Evolutionary conservation across 169 alveolate genomes (phyloP), one percentile per base, ranked within the genome.

Genomic region (Theileria orientalis): DNA sequence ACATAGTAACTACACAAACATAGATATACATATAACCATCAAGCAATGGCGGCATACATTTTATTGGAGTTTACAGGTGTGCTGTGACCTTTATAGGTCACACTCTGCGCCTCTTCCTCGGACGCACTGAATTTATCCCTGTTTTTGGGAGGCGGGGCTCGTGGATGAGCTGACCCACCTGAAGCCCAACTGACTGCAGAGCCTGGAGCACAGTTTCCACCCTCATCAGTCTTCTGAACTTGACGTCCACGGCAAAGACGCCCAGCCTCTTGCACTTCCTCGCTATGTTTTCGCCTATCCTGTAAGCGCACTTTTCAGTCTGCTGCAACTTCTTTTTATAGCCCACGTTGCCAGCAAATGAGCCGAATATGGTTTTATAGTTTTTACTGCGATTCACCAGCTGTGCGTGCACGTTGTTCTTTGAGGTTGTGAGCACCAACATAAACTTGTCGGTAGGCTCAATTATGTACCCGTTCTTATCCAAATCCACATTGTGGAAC

Each of bases 291-390:
- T 87, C 92, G 3, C 94, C 96, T 23, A 92, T 87, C 35, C 96
- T 87, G 77, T 87, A 85, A 42, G 96, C 94, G 69, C 94, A 90
- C 46, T 88, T 85, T 67, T 84, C 86, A 42, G 90, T 83, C 83
- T 91, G 94, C 63, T 90, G 95, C 78, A 82, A 87, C 51, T 86
- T 41, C 79, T 90, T 90, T 44, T 90, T 86, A 49, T 83, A 72
- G 35, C 96, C 96, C 14, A 92, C 96, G 69, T 92, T 92, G 27
- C 96, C 96, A 23, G 94, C 92, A 74, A 83, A 84, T 41, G 94
- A 88, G 27, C 90, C 90, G 70, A 92, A 91, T 6, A 92, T 83
- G 1, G 95, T 92, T 61, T 90, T 83, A 54, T 91, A 75, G 73
- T 83, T 74, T 54, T 90, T 71, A 66, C 94, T 86, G 56, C 85